Conservation (phyloP, 2,329 filamentous ascomycete genomes). For the Arachnomyces sp. region DNA sequence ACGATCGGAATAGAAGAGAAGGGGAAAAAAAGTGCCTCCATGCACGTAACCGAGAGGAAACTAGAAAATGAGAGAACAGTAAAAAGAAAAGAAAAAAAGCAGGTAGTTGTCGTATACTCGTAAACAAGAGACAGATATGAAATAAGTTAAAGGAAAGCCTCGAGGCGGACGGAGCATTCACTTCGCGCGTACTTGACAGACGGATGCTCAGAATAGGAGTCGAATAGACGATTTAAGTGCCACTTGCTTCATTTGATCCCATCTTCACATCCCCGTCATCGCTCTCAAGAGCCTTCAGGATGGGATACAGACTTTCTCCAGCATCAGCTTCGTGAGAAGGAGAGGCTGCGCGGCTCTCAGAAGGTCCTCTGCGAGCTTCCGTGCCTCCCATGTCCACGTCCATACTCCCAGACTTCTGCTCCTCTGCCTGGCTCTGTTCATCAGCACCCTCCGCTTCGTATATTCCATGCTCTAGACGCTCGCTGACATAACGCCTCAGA, state of each 20-base stretch:
- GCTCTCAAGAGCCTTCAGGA: slow-evolving; percentile 18
- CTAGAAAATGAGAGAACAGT: slow-evolving; percentile 17
- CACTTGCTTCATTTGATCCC: slow-evolving; percentile 18
- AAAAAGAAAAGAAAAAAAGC: slow-evolving; percentile 5
- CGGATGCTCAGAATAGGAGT: slow-evolving; percentile 11
- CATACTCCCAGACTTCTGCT: slow-evolving; percentile 20
- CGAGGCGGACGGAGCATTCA: too few relatives aligned
- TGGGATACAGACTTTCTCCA: slow-evolving; percentile 17
- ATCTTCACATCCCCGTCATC: slow-evolving; percentile 32
- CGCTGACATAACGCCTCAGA: slow-evolving; percentile 50
- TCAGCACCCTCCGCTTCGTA: slow-evolving; percentile 28
- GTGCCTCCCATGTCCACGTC: slow-evolving; percentile 11
- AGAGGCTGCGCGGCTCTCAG: not conserved
- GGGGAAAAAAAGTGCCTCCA: slow-evolving; percentile 7
- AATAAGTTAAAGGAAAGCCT: not conserved
- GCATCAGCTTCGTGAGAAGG: slow-evolving; percentile 3
- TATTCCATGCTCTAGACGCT: slow-evolving; percentile 47
- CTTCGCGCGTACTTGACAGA: too few relatives aligned
- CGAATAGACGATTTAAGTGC: slow-evolving; percentile 11
- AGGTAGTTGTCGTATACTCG: too few relatives aligned
- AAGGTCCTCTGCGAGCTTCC: slow-evolving; percentile 5
- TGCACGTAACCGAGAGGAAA: too few relatives aligned
- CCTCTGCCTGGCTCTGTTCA: slow-evolving; percentile 25
- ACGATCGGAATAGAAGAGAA: slow-evolving; percentile 19
- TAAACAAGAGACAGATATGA: too few relatives aligned